Base-by-base conservation (phyloP, 2,329 filamentous ascomycete genomes). In the Shiraia sp. region DNA sequence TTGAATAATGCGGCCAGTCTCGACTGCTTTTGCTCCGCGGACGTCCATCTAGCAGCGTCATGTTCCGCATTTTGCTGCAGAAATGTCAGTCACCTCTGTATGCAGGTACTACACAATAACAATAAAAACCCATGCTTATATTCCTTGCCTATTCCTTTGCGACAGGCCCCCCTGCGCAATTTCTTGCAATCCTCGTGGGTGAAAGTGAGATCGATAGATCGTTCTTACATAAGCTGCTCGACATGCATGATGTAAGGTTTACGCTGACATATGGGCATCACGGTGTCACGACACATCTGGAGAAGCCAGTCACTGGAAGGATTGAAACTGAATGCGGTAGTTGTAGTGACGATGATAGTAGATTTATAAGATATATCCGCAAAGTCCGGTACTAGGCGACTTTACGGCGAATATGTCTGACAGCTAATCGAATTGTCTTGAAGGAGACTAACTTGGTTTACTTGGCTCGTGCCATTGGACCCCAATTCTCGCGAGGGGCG, bases 401-500 rank as follows among this genome's bases (percentile, higher is more conserved):
- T 22, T 22, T 22, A 22, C 19, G 19, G 19, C 19, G 4, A 22
- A 5, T 8, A 22, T 22, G 19, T 22, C 19, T 22, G 4, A 8
- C 4, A 22, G 19, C 19, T 8, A 22, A 5, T 22, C 19, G 8
- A 22, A 32, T 17, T 32, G 15, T 22, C 19, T 22, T 22, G 4
- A 22, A 22, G 19, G 4, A 22, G 19, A 22, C 19, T 8, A 8
- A 23, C 10, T 30, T 31, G 3, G 25, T 35, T 12, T 55, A 69
- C 61, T 76, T 78, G 13, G 75, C 75, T 42, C 74, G 69, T 24
- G 68, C 65, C 82, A 95, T 83, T 1, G 93, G 93, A 0, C 93
- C 93, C 93, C 93, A 99, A 67, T 97, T 93, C 61, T 90, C 85
- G 45, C 86, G 78, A 32, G 93, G 93, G 65, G 97, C 97, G 47